phyloP scores from a whole-genome alignment of 352 stramenopile genomes.

The Globisporangium okanoganense region DNA sequence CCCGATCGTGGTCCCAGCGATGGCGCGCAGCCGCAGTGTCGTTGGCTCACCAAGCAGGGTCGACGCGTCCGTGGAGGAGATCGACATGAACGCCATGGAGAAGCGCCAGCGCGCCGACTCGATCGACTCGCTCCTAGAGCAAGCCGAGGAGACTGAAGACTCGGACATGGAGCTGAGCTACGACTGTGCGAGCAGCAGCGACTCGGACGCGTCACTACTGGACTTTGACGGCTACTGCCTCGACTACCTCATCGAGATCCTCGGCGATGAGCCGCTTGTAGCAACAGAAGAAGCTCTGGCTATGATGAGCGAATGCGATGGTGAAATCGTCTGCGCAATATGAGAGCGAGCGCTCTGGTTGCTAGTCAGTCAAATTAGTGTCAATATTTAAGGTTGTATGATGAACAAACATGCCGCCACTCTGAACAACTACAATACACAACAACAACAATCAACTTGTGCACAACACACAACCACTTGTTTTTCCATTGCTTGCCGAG shows the following conservation, averaged over 20 bases:
- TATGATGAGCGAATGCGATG: slow-evolving; percentile 4
- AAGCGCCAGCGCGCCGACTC: background rate
- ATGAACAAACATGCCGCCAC: background rate
- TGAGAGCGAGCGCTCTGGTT: background rate
- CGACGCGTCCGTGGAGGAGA: slow-evolving; percentile 4
- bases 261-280: background rate
- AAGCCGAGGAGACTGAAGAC: background rate
- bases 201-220: slow-evolving; percentile 8
- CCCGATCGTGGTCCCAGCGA: background rate
- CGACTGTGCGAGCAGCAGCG: background rate
- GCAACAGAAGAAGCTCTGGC: background rate
- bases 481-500: background rate
- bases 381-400: background rate
- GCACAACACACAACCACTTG: background rate
- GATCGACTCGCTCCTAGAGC: slow-evolving; percentile 6
- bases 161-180: slow-evolving; percentile 8
- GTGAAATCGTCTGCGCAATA: slow-evolving; percentile 7
- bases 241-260: slow-evolving; percentile 15
- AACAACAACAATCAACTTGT: background rate
- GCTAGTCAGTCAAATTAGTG: background rate
- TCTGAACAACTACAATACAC: background rate
- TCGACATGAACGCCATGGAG: slow-evolving; percentile 4
- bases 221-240: slow-evolving; percentile 16
- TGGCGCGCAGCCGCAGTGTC: background rate
- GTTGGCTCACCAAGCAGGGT: slow-evolving; percentile 1